phyloP scores from a whole-genome alignment of 768 basidiomycete species.

The Calocybe gangraenosa region DNA sequence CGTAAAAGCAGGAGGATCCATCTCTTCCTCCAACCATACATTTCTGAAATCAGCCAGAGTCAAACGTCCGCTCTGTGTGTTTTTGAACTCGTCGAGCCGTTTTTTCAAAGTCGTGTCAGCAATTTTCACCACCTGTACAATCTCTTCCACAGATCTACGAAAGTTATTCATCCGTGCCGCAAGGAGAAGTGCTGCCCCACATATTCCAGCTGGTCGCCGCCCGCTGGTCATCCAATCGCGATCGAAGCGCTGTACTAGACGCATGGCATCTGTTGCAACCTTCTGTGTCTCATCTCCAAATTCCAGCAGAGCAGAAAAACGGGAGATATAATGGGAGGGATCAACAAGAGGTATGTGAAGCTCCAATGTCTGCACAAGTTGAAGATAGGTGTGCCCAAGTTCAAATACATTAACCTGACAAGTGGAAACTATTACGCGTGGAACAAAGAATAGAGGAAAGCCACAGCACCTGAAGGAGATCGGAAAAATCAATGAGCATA shows the following conservation, averaged over 20 bases:
- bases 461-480: constrained; percentile 71
- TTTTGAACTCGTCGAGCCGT: constrained; percentile 91
- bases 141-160: constrained; percentile 86
- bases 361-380: constrained; percentile 84
- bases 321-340: constrained; percentile 93
- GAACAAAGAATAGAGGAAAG: not conserved
- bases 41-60: constrained; percentile 88
- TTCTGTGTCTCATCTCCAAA: constrained; percentile 92
- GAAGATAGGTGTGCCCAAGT: constrained; percentile 93
- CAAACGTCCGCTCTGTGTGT: constrained; percentile 78
- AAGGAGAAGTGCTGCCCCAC: constrained; percentile 90
- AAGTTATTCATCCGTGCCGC: constrained; percentile 99
- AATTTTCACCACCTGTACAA: constrained; percentile 98
- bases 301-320: constrained; percentile 91
- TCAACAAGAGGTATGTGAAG: constrained; percentile 87
- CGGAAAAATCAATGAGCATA: constrained; percentile 99
- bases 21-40: constrained; percentile 88
- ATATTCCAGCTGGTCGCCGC: constrained; percentile 93
- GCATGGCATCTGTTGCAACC: constrained; percentile 90
- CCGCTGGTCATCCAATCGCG: constrained; percentile 98
- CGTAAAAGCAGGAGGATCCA: constrained; percentile 87
- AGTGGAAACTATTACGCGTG: not conserved
- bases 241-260: constrained; percentile 89
- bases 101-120: constrained; percentile 94
- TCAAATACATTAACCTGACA: constrained; percentile 93